A percentile compares a stretch with the other conserved stretches of the same genome.
phyloP scores from a whole-genome alignment of 164 flowering plant genomes.

The Vitis rotundifolia region DNA sequence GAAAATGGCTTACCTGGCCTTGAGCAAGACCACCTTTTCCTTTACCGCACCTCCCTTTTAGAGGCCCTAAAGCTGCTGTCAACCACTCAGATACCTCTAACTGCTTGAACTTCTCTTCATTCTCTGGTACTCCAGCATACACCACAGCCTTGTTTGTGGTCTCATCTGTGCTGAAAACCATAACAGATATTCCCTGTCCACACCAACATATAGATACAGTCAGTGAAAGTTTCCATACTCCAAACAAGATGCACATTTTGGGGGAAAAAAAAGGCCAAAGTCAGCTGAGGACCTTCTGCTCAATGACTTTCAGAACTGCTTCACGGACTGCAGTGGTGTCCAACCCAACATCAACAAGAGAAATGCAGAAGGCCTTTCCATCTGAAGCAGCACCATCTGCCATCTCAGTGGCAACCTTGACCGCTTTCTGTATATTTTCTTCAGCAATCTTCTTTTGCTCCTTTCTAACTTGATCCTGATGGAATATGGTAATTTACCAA shows the following conservation, averaged over 20 bases:
- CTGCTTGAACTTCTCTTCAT: slow-evolving; percentile 41
- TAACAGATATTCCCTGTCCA: slow-evolving; percentile 71
- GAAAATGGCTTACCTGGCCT: slow-evolving; percentile 72
- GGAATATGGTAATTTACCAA: neutral
- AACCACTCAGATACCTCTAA: slow-evolving; percentile 86
- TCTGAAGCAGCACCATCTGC: slow-evolving; percentile 72
- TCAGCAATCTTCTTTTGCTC: slow-evolving; percentile 82
- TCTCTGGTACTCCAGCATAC: slow-evolving; percentile 84
- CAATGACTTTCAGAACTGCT: slow-evolving; percentile 73
- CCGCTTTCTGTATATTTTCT: slow-evolving; percentile 74
- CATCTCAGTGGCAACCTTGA: slow-evolving; percentile 47
- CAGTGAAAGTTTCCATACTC: neutral
- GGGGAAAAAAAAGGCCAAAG: neutral
- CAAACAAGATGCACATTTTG: too few relatives aligned
- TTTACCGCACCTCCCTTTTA: slow-evolving; percentile 87
- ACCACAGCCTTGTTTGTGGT: slow-evolving; percentile 80
- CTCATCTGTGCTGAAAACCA: slow-evolving; percentile 85
- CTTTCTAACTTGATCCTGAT: slow-evolving; percentile 68
- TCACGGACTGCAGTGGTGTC: slow-evolving; percentile 87
- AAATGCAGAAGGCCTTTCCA: slow-evolving; percentile 73
- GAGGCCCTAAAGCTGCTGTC: slow-evolving; percentile 61
- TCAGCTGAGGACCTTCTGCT: slow-evolving; percentile 52
- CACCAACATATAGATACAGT: slow-evolving; percentile 1
- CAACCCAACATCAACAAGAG: slow-evolving; percentile 74
- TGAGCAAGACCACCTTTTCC: slow-evolving; percentile 87